phyloP scores from a whole-genome alignment of 2,329 filamentous ascomycete species.

The Phoma sp. region DNA sequence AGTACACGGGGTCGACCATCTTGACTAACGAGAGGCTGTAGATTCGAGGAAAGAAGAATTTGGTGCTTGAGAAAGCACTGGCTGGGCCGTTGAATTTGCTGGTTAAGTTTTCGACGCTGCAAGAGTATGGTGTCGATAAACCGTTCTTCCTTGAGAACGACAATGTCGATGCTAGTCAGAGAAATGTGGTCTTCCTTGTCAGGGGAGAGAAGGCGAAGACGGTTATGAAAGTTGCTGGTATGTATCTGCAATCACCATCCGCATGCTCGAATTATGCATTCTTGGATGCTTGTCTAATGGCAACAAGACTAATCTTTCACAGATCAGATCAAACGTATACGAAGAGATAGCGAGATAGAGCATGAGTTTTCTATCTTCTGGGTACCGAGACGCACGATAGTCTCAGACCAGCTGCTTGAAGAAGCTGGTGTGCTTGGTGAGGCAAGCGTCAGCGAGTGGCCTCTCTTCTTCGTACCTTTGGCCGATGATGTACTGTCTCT shows the following conservation, averaged over 20 bases:
- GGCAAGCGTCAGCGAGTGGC: conserved; percentile 85
- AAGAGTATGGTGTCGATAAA: conserved; percentile 98
- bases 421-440: conserved; percentile 93
- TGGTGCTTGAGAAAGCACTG: conserved; percentile 89
- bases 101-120: conserved; percentile 92
- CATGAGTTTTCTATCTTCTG: conserved; percentile 98
- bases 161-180: conserved; percentile 92
- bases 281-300: conserved; percentile 43
- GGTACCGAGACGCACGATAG: conserved; percentile 88
- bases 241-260: conserved; percentile 24
- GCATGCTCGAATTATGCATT: conserved; percentile 48
- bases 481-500: conserved; percentile 91
- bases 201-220: conserved; percentile 87
- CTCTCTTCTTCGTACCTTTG: conserved; percentile 87
- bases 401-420: conserved; percentile 90
- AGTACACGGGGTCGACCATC: conserved; percentile 41
- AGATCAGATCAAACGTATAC: conserved; percentile 92
- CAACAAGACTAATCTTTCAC: conserved; percentile 7
- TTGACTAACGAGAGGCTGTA: conserved; percentile 55
- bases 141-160: conserved; percentile 96
- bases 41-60: conserved; percentile 98
- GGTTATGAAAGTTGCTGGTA: conserved; percentile 88
- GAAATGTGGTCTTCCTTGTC: conserved; percentile 93
- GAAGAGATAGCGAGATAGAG: conserved; percentile 84
- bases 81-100: conserved; percentile 89